Conservation (phyloP, 768 basidiomycete genomes). For the Trametes villosa region DNA sequence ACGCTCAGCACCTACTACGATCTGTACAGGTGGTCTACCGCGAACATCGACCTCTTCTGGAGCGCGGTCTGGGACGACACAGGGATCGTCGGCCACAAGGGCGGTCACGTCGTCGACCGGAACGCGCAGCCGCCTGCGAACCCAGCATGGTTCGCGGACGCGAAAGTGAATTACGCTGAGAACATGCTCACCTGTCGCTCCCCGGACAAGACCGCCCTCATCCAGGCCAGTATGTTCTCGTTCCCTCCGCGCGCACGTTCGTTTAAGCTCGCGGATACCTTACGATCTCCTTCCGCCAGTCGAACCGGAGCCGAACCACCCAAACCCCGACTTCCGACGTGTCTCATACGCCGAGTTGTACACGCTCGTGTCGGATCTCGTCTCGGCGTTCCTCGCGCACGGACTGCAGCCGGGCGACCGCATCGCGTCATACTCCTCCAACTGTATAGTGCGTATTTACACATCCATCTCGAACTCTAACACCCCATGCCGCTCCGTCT, state of each 20-base stretch:
- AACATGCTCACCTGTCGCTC: conserved; percentile 72
- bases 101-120: conserved; percentile 60
- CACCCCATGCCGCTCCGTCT: too few relatives aligned
- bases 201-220: conserved; percentile 60
- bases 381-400: conserved; percentile 56
- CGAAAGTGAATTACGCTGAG: conserved; percentile 79
- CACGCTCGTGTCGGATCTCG: conserved; percentile 55
- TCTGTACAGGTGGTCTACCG: conserved; percentile 68
- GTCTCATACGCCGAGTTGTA: conserved; percentile 65
- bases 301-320: conserved; percentile 59
- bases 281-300: conserved; percentile 40
- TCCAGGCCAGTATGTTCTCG: conserved; percentile 65
- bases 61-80: conserved; percentile 72
- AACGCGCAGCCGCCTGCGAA: conserved; percentile 58
- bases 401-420: conserved; percentile 69
- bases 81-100: conserved; percentile 63
- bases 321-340: conserved; percentile 48
- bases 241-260: conserved; percentile 26
- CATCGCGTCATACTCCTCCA: conserved; percentile 78
- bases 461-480: neutral
- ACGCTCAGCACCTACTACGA: conserved; percentile 60
- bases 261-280: conserved; percentile 14
- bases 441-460: conserved; percentile 64
- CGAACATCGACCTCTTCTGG: conserved; percentile 71
- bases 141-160: conserved; percentile 72